Base-by-base conservation (phyloP, 1,284 basidiomycete species). In the Pseudozyma hubeiensis region DNA sequence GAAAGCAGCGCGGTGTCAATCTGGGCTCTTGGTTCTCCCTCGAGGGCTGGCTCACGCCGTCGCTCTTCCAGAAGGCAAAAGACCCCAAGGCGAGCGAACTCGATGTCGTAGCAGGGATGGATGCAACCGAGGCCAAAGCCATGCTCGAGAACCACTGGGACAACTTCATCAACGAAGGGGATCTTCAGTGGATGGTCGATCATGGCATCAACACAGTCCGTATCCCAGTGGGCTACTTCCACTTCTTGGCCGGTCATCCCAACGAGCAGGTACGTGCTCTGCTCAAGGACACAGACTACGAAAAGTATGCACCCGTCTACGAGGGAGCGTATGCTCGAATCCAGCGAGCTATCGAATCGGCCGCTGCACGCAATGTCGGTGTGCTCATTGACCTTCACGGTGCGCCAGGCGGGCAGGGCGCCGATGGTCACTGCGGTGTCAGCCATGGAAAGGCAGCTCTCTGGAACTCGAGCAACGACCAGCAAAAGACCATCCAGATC, bases 121-220 rank as follows among this genome's bases (percentile, higher is more conserved):
- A 88, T 13, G 30, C 64, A 9, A 67, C 77, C 30, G 69, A 80
- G 46, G 91, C 91, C 1, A 89, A 88, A 80, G 83, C 87, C 59
- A 87, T 89, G 6, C 86, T 95, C 33, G 91, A 94, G 80, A 82
- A 85, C 8, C 93, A 94, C 84, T 94, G 92, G 92, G 91, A 92
- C 82, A 88, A 65, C 40, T 84, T 86, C 30, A 75, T 84, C 63
- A 69, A 81, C 63, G 79, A 82, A n/a, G 78, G 78, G 9, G 82
- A 84, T 48, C 80, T 81, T 58, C 83, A 86, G 44, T 94, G 91
- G 91, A 88, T 94, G 59, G 87, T 87, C 1, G 85, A 88, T n/a
- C 87, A 87, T 56, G 93, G 93, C 0, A 88, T 94, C 81, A 95
- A 94, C 77, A 88, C 91, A 39, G 92, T 94, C 71, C 87, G 93